These are phyloP conservation scores for Ophiostoma australiae DNA, from an alignment of 2,329 filamentous ascomycete genomes.

Conservation along the genomic window DNA sequence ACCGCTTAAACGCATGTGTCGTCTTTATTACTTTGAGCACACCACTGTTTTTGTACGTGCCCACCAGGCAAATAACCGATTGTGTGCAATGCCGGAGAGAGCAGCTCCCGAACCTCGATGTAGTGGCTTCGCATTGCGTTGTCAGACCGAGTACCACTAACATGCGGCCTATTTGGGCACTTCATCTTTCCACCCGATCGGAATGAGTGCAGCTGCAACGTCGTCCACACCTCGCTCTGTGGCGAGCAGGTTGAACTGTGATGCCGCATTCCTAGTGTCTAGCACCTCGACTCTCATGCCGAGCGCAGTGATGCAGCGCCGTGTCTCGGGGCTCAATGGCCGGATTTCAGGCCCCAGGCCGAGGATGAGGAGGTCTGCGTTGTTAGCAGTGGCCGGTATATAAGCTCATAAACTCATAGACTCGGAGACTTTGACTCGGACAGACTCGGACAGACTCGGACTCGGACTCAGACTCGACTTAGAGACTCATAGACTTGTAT, in stretches of 20 bases:
- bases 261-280: constrained; percentile 88
- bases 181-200: constrained; percentile 71
- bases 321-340: constrained; percentile 71
- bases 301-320: constrained; percentile 65
- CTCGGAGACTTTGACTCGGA: too few species aligned
- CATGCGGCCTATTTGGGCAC: not conserved
- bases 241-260: constrained; percentile 92
- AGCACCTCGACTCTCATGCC: constrained; percentile 83
- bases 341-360: constrained; percentile 72
- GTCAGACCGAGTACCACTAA: not conserved
- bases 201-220: constrained; percentile 82
- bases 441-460: too few species aligned
- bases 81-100: too few species aligned
- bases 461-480: too few species aligned
- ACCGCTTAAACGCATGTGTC: not conserved
- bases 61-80: not conserved
- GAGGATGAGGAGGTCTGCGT: constrained; percentile 76
- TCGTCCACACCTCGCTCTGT: constrained; percentile 83
- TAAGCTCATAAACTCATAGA: not conserved
- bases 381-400: not conserved
- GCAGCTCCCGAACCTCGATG: too few species aligned
- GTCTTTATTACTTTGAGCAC: not conserved
- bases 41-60: not conserved
- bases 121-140: too few species aligned
- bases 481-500: too few species aligned